Percentiles rank a stretch among this genome's conserved stretches.
phyloP scores from a whole-genome alignment of 2,329 filamentous ascomycete species.

The Hymenoscyphus scutula region DNA sequence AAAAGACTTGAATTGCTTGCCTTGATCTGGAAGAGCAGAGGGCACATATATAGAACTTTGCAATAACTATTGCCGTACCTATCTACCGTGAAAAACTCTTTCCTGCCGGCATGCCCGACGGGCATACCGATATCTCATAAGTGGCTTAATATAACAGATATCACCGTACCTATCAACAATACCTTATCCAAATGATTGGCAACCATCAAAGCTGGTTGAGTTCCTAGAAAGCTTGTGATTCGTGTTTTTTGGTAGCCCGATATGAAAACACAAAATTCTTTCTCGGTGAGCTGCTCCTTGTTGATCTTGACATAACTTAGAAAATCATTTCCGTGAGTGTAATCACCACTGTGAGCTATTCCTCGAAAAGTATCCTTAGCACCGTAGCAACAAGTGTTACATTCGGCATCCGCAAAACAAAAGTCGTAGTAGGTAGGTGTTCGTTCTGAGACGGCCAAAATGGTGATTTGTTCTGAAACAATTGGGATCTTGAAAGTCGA shows the following conservation, averaged over 20 bases:
- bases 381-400: conserved; percentile 24
- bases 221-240: conserved; percentile 23
- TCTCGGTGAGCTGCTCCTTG: conserved; percentile 15
- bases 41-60: no score
- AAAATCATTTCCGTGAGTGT: conserved; percentile 12
- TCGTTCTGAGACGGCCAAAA: conserved; percentile 28
- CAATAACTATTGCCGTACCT: no score
- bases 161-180: no score
- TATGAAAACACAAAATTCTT: conserved; percentile 29
- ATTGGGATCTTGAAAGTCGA: conserved; percentile 25
- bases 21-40: no score
- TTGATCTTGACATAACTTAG: conserved; percentile 26
- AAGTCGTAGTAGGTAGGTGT: conserved; percentile 33
- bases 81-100: no score
- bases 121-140: no score
- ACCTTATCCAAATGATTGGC: conserved; percentile 26
- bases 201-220: conserved; percentile 24
- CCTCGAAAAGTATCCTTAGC: conserved; percentile 21
- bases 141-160: no score
- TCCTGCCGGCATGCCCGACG: no score
- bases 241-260: conserved; percentile 26
- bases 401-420: conserved; percentile 27
- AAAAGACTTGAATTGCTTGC: no score
- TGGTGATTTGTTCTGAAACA: conserved; percentile 21
- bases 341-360: not conserved